Evolutionary conservation across 1,139 yeast genomes (phyloP).

Genomic region (Candida buenavistaensis): DNA sequence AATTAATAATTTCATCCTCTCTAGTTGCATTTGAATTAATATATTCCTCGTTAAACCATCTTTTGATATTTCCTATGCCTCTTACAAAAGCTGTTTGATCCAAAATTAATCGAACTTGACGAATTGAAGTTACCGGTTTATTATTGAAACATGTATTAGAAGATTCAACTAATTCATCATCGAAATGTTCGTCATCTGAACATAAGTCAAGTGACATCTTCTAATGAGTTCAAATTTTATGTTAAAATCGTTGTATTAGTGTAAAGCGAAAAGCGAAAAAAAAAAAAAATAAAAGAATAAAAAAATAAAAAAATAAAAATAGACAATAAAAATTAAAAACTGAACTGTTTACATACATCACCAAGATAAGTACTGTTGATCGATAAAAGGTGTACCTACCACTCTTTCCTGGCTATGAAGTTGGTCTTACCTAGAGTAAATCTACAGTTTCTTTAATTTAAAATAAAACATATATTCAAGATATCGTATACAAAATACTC

Average conservation of each 20-base stretch:
- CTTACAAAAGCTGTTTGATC: slow-evolving; percentile 61
- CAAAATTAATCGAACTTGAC: slow-evolving; percentile 35
- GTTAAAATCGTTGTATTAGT: background rate
- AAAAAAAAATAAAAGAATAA: no score
- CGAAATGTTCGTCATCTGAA: slow-evolving; percentile 9
- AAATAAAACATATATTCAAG: no score
- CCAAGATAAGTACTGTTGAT: no score
- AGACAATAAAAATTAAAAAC: no score
- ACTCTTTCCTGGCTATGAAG: no score
- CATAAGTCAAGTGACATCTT: slow-evolving; percentile 13
- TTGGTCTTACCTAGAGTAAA: no score
- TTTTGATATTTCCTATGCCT: slow-evolving; percentile 59
- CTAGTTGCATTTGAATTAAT: slow-evolving; percentile 23
- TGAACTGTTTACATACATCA: no score
- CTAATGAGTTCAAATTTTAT: background rate
- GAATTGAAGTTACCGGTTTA: slow-evolving; percentile 1
- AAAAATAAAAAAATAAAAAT: no score
- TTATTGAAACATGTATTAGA: slow-evolving; percentile 1
- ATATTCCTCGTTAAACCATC: slow-evolving; percentile 51
- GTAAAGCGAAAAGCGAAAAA: no score
- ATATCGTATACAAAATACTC: no score
- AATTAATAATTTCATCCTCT: slow-evolving; percentile 19
- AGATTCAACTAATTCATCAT: slow-evolving; percentile 14
- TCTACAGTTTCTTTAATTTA: no score
- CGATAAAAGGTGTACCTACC: no score